These are phyloP conservation scores for Torulaspora gathmanii DNA, from an alignment of 805 yeast species.

Conservation along the genomic window DNA sequence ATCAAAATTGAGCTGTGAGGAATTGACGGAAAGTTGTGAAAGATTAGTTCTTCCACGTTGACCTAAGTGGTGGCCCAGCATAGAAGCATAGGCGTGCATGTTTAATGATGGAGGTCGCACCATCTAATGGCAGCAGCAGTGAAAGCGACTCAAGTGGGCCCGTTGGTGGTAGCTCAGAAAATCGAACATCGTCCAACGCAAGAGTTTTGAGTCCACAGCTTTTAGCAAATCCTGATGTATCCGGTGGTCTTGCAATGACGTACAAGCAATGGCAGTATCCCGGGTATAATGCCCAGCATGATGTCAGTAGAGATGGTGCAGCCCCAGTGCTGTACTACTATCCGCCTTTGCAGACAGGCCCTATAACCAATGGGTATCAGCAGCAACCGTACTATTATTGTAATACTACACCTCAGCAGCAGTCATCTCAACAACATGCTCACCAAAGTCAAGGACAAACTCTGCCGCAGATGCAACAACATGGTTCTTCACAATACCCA, in stretches of 20 bases:
- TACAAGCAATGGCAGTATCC: conserved; percentile 15
- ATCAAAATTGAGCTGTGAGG: background rate
- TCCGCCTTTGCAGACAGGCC: conserved; percentile 6
- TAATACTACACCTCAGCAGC: conserved; percentile 7
- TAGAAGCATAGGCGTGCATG: background rate
- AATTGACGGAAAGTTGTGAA: background rate
- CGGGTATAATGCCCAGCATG: conserved; percentile 7
- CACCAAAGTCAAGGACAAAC: conserved; percentile 8
- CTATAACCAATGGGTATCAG: conserved; percentile 2
- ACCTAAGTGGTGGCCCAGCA: background rate
- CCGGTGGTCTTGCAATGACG: background rate
- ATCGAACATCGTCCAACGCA: background rate
- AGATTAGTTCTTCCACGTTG: background rate
- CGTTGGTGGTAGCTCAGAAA: background rate
- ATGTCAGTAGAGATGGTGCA: conserved; percentile 2
- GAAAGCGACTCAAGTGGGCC: conserved; percentile 4
- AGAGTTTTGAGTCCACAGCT: conserved; percentile 5
- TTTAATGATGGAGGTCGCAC: conserved; percentile 5
- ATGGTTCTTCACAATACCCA: conserved; percentile 6
- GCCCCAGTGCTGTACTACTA: conserved; percentile 10
- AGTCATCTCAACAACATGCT: conserved; percentile 5
- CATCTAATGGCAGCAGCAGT: conserved; percentile 6
- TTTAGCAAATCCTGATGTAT: conserved; percentile 3
- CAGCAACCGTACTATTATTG: conserved; percentile 7
- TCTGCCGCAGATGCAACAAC: conserved; percentile 12